Percentiles rank a stretch among this genome's conserved stretches.
These are phyloP conservation scores for Globisporangium sylvaticum DNA, from an alignment of 352 stramenopile species.

Conservation along the genomic window DNA sequence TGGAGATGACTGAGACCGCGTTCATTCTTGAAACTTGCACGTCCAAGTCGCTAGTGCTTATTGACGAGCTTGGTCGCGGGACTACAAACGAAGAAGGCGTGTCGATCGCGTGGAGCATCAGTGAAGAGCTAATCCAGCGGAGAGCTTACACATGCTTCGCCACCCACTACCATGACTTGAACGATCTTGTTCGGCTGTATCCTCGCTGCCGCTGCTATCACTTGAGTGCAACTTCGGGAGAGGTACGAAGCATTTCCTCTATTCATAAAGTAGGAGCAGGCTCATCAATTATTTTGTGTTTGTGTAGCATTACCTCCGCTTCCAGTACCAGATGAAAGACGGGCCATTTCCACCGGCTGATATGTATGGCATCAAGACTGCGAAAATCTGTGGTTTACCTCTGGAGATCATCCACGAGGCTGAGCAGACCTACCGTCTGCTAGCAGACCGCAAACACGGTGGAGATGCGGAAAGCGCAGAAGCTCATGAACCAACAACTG, in stretches of 20 bases:
- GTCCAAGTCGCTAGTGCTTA: conserved; percentile 73
- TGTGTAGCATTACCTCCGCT: conserved; percentile 42
- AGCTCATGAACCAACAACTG: conserved; percentile 10
- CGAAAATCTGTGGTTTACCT: conserved; percentile 69
- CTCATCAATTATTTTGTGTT: conserved; percentile 1
- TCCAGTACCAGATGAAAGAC: conserved; percentile 68
- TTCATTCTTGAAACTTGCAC: conserved; percentile 83
- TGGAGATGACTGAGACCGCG: conserved; percentile 90
- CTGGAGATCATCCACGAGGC: conserved; percentile 55
- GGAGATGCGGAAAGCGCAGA: conserved; percentile 16
- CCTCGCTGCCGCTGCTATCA: conserved; percentile 67
- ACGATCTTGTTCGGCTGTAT: conserved; percentile 58
- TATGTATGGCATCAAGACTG: conserved; percentile 84
- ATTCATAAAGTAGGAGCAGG: background rate
- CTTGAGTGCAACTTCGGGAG: conserved; percentile 42
- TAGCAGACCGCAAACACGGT: conserved; percentile 24
- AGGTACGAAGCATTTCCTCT: conserved; percentile 24
- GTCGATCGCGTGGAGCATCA: conserved; percentile 87
- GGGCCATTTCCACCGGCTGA: conserved; percentile 48
- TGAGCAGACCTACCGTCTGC: conserved; percentile 31
- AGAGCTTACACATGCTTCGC: conserved; percentile 85
- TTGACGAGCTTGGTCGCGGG: conserved; percentile 90
- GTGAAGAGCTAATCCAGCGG: conserved; percentile 71
- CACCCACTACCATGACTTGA: conserved; percentile 87
- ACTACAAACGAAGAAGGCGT: conserved; percentile 88